Base-by-base conservation (phyloP, 2,329 filamentous ascomycete genomes). In the Ophiostoma fasciatum region DNA sequence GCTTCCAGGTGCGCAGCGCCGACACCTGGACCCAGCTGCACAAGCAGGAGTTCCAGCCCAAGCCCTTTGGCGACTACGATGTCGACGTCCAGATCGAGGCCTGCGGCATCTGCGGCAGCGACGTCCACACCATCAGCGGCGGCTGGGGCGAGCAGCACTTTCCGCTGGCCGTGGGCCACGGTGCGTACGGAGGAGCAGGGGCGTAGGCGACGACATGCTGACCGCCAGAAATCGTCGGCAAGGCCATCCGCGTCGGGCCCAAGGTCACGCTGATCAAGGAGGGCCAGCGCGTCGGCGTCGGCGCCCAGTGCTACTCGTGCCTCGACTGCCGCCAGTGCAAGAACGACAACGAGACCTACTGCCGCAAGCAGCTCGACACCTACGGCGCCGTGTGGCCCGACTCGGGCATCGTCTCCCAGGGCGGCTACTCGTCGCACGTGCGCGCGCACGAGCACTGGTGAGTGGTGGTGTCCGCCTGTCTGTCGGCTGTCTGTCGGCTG, bases 81-180 rank as follows among this genome's bases (percentile, higher is more conserved):
- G 74, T 94, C 49, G 84, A 93, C 54, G 73, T 94, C 59, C 80
- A 87, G 64, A 78, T 94, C 49, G 76, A 85, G 46, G 77, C 72
- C 52, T 88, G 82, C 51, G 81, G 82, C 51, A 67, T 84, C 36
- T 84, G 79, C 54, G 73, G 77, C 46, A 78, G 71, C 46, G 78
- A 84, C 51, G 62, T 80, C 32, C 78, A 82, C 59, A 82, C 74
- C 41, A 68, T 82, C 52, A 73, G 57, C 49, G 74, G 75, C 43
- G 75, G 77, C 42, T 82, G 77, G 77, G 75, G 72, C 40, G 62
- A 59, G 25, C 70, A 74, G 45, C 60, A 66, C 28, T 74, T 71
- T 36, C 74, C 75, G 31, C 63, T 79, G 30, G 71, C 72, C 40
- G 77, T 81, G 48, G 78, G 76, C 41, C 77, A 82, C 57, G 69